A percentile compares a stretch with the other conserved stretches of the same genome.
Evolutionary conservation across 2,329 filamentous ascomycete species (phyloP).

Genomic region (Colletotrichum sp.): DNA sequence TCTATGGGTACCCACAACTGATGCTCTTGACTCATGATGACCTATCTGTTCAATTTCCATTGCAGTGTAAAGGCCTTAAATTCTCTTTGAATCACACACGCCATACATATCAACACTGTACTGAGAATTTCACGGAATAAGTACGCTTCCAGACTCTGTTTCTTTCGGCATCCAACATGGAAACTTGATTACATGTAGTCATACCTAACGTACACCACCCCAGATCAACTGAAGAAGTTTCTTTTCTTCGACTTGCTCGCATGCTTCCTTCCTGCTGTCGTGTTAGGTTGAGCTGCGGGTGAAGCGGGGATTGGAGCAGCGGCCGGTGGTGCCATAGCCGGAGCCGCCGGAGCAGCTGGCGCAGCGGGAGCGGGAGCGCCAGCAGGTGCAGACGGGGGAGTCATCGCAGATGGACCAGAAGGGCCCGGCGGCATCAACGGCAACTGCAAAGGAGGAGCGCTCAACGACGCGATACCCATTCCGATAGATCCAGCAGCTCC

Average conservation of each 20-base stretch:
- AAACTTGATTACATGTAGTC: neutral
- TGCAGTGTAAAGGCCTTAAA: neutral
- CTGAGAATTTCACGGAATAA: neutral
- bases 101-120: rapidly evolving
- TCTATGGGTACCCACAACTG: neutral
- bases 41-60: neutral
- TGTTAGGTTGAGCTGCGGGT: neutral
- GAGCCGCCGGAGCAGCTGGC: neutral
- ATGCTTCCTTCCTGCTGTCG: neutral
- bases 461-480: neutral
- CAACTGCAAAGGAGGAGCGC: slow-evolving; percentile 19
- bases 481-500: neutral
- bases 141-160: neutral
- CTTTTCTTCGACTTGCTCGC: neutral
- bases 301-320: neutral
- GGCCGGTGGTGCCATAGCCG: neutral
- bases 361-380: neutral
- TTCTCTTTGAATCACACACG: neutral
- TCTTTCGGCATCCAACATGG: neutral
- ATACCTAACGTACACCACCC: neutral
- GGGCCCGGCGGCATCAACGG: neutral
- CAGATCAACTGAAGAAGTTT: neutral
- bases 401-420: neutral
- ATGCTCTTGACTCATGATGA: neutral
- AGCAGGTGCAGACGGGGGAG: neutral